phyloP scores from a whole-genome alignment of 2,329 filamentous ascomycete genomes.

The Cryphonectria radicalis region DNA sequence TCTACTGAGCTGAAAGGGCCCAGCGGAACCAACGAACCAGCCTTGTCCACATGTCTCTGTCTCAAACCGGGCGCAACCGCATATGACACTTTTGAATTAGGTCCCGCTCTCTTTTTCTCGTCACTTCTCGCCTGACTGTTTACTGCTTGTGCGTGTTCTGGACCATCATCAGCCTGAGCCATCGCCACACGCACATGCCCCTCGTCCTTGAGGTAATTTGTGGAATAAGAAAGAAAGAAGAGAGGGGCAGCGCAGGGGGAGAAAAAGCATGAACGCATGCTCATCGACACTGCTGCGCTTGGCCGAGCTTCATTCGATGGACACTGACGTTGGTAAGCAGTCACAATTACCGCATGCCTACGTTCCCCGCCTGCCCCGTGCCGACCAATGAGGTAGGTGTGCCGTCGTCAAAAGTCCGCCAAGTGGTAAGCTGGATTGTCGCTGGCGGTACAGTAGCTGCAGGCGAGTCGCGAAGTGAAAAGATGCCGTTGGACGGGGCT shows the following conservation, averaged over 20 bases:
- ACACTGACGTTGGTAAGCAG: conserved; percentile 1
- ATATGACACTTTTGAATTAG: not conserved
- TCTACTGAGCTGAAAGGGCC: no score
- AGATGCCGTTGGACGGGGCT: conserved; percentile 8
- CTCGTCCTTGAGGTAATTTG: not conserved
- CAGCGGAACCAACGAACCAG: not conserved
- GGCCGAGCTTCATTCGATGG: not conserved
- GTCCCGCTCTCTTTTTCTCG: not conserved
- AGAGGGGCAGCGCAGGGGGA: not conserved
- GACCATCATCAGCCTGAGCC: not conserved
- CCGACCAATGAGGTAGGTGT: not conserved
- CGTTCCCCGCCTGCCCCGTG: not conserved
- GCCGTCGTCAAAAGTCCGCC: not conserved
- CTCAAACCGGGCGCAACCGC: conserved; percentile 3
- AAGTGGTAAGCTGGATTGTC: not conserved
- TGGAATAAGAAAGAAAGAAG: not conserved
- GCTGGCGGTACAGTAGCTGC: not conserved
- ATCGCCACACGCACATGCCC: not conserved
- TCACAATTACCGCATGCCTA: not conserved
- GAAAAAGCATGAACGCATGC: not conserved
- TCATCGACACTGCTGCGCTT: not conserved
- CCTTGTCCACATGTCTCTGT: conserved; percentile 6
- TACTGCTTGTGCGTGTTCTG: not conserved
- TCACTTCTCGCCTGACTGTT: not conserved
- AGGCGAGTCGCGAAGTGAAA: not conserved